Percentiles rank a stretch among this genome's conserved stretches.
phyloP scores from a whole-genome alignment of 176 grass and related monocot species.

The Eleusine indica region DNA sequence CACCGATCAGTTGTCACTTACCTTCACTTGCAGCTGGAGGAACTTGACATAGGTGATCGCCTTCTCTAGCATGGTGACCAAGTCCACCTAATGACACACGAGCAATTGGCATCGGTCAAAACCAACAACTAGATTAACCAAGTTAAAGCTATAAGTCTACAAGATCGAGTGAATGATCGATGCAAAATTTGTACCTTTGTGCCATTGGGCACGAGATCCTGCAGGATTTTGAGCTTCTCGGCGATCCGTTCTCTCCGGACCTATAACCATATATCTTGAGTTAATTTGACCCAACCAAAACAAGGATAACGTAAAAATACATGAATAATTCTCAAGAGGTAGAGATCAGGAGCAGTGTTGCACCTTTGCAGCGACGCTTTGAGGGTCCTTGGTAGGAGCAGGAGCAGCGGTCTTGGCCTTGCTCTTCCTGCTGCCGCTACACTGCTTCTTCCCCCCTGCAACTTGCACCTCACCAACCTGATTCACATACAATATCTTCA shows the following conservation, averaged over 20 bases:
- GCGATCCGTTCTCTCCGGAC: slow-evolving; percentile 81
- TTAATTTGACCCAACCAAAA: neutral
- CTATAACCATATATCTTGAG: slow-evolving; percentile 28
- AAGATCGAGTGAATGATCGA: neutral
- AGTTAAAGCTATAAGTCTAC: neutral
- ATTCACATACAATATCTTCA: neutral
- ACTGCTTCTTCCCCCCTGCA: slow-evolving; percentile 76
- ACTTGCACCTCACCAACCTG: slow-evolving; percentile 52
- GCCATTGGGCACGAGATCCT: slow-evolving; percentile 93
- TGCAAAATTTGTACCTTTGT: slow-evolving; percentile 57
- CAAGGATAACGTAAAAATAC: neutral
- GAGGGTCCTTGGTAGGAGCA: slow-evolving; percentile 63
- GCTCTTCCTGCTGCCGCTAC: slow-evolving; percentile 59
- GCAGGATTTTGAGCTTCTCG: slow-evolving; percentile 86
- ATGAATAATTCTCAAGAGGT: neutral
- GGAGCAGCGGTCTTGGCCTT: slow-evolving; percentile 67
- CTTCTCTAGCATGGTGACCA: slow-evolving; percentile 99
- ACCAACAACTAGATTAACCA: neutral
- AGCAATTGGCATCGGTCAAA: slow-evolving; percentile 5
- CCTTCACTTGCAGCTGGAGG: slow-evolving; percentile 96
- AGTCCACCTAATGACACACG: slow-evolving; percentile 58
- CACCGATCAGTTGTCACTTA: neutral
- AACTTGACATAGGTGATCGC: slow-evolving; percentile 98
- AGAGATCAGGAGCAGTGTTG: neutral
- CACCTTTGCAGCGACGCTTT: slow-evolving; percentile 88